phyloP scores from a whole-genome alignment of 2,329 filamentous ascomycete genomes.

The Ascocoryne sarcoides region DNA sequence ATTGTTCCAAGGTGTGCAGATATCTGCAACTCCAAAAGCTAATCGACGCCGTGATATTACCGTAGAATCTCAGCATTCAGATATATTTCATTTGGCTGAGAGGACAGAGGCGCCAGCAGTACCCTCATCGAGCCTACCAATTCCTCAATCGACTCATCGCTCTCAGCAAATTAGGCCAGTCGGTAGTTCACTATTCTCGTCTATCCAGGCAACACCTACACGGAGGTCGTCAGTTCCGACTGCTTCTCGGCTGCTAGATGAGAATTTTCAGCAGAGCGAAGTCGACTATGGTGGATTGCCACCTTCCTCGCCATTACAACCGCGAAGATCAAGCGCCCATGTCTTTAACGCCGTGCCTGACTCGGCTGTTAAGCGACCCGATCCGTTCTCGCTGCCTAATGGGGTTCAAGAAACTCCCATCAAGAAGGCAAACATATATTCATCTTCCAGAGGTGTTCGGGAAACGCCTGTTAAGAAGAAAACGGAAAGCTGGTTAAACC shows the following conservation, averaged over 20 bases:
- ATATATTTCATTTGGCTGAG: neutral
- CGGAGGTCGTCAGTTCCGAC: too few relatives aligned
- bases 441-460: slow-evolving; percentile 10
- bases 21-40: slow-evolving; percentile 27
- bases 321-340: slow-evolving; percentile 21
- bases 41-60: slow-evolving; percentile 13
- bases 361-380: slow-evolving; percentile 11
- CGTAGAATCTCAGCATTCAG: slow-evolving; percentile 10
- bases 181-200: slow-evolving; percentile 15
- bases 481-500: slow-evolving; percentile 6
- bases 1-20: slow-evolving; percentile 27
- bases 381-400: slow-evolving; percentile 1
- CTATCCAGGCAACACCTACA: slow-evolving; percentile 26
- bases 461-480: slow-evolving; percentile 24
- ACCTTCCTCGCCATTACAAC: slow-evolving; percentile 21
- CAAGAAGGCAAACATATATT: slow-evolving; percentile 4
- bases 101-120: slow-evolving; percentile 8
- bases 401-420: slow-evolving; percentile 23
- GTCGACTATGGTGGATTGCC: slow-evolving; percentile 6
- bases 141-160: slow-evolving; percentile 21
- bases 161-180: slow-evolving; percentile 5
- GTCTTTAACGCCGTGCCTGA: slow-evolving; percentile 21
- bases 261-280: too few relatives aligned
- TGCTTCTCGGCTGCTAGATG: too few relatives aligned
- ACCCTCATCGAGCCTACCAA: slow-evolving; percentile 22